phyloP scores from a whole-genome alignment of 176 grass and related monocot genomes.

The Zoysia pacifica region DNA sequence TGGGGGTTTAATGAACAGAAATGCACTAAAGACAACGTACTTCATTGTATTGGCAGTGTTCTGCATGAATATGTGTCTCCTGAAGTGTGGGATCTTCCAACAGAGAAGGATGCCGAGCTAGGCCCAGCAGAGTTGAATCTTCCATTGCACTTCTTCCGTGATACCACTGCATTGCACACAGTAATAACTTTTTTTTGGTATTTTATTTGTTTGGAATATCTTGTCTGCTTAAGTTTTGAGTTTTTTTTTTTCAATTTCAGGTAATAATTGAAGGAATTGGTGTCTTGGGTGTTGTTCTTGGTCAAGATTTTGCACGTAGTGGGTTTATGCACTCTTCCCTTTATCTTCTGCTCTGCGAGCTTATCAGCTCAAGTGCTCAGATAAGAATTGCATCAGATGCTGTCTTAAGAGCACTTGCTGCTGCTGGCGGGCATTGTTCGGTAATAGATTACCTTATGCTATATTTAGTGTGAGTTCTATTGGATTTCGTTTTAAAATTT shows the following conservation, averaged over 20 bases:
- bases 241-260: slow-evolving; percentile 46
- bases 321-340: slow-evolving; percentile 95
- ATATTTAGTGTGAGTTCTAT: slow-evolving; percentile 22
- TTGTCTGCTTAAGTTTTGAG: slow-evolving; percentile 22
- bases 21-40: slow-evolving; percentile 46
- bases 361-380: slow-evolving; percentile 77
- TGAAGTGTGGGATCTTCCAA: slow-evolving; percentile 91
- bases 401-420: slow-evolving; percentile 73
- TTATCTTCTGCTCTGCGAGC: slow-evolving; percentile 76
- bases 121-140: slow-evolving; percentile 48
- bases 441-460: slow-evolving; percentile 53
- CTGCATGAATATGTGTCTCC: slow-evolving; percentile 79
- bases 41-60: slow-evolving; percentile 78
- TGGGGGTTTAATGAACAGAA: slow-evolving; percentile 59
- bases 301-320: slow-evolving; percentile 80
- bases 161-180: slow-evolving; percentile 73
- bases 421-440: slow-evolving; percentile 57
- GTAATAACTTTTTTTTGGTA: slow-evolving; percentile 52
- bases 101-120: slow-evolving; percentile 49
- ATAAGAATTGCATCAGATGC: slow-evolving; percentile 89
- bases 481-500: slow-evolving; percentile 26
- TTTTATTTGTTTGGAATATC: slow-evolving; percentile 34
- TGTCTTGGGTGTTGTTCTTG: slow-evolving; percentile 72
- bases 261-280: slow-evolving; percentile 95
- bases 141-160: slow-evolving; percentile 73